Conservation (phyloP, 768 basidiomycete species). For the Sarcomyxa edulis region DNA sequence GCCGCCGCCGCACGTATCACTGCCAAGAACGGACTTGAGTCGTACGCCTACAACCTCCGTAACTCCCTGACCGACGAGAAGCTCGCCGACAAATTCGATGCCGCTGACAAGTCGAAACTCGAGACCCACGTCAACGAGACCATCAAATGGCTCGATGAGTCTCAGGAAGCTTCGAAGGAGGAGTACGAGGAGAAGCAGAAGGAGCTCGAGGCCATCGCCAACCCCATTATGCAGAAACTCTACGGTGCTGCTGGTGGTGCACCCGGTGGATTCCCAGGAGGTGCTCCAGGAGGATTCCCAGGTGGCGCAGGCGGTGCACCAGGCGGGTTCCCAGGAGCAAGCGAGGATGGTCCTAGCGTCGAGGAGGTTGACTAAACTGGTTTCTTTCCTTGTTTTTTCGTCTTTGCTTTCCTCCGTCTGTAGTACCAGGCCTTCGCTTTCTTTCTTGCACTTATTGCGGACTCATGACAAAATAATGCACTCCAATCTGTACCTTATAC, state of each 20-base stretch:
- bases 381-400: slow-evolving; percentile 11
- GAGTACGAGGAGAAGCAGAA: slow-evolving; percentile 93
- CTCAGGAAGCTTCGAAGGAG: slow-evolving; percentile 89
- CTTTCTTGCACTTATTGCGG: too few relatives aligned
- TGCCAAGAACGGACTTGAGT: slow-evolving; percentile 91
- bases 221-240: slow-evolving; percentile 65
- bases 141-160: slow-evolving; percentile 80
- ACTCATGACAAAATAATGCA: too few relatives aligned
- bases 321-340: slow-evolving; percentile 63
- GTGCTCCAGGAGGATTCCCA: slow-evolving; percentile 41
- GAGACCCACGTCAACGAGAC: slow-evolving; percentile 77
- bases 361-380: slow-evolving; percentile 79
- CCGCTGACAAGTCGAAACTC: slow-evolving; percentile 81
- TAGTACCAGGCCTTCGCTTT: too few relatives aligned
- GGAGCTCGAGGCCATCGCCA: slow-evolving; percentile 84
- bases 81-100: slow-evolving; percentile 82
- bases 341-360: slow-evolving; percentile 83
- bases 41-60: slow-evolving; percentile 92
- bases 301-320: slow-evolving; percentile 52
- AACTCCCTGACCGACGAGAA: slow-evolving; percentile 85
- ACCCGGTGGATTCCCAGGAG: slow-evolving; percentile 45
- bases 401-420: slow-evolving; percentile 14
- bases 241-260: slow-evolving; percentile 61
- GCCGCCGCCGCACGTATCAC: slow-evolving; percentile 78
- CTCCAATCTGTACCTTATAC: too few relatives aligned